Conservation (phyloP, 768 basidiomycete species). For the Pleurotus eryngii region DNA sequence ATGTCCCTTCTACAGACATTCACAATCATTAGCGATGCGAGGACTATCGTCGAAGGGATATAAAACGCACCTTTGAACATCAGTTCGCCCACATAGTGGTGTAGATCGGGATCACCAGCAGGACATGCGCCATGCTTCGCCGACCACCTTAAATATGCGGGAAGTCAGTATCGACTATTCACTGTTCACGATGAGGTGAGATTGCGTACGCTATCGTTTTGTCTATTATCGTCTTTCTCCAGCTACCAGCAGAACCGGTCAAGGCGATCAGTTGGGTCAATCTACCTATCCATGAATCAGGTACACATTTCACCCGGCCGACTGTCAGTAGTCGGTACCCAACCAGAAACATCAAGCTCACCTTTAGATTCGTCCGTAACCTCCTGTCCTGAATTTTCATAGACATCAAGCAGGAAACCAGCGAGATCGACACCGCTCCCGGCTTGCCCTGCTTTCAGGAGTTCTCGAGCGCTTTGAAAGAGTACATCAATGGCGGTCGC, state of each 20-base stretch:
- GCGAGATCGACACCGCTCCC: conserved; percentile 90
- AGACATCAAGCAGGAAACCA: conserved; percentile 78
- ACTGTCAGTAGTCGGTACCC: too few species aligned
- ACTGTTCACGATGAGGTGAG: neutral
- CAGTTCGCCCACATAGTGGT: conserved; percentile 87
- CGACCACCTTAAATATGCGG: conserved; percentile 66
- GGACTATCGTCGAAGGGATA: neutral
- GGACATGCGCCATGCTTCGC: conserved; percentile 74
- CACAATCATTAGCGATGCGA: neutral
- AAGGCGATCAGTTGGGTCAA: conserved; percentile 91
- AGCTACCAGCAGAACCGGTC: conserved; percentile 71
- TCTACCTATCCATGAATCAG: conserved; percentile 49
- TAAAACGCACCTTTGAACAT: conserved; percentile 68
- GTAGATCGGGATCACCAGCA: conserved; percentile 83
- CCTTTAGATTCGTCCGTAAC: conserved; percentile 82
- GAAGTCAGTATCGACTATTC: conserved; percentile 13
- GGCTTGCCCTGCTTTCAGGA: conserved; percentile 83
- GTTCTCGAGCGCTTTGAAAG: conserved; percentile 83
- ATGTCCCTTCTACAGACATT: conserved; percentile 59
- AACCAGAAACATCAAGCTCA: conserved; percentile 30
- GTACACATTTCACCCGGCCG: too few species aligned
- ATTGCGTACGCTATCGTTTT: conserved; percentile 74
- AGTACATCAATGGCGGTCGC: conserved; percentile 90
- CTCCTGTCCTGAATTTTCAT: conserved; percentile 66
- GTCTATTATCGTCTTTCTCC: conserved; percentile 90